Base-by-base conservation (phyloP, 352 stramenopile genomes). In the Globisporangium nodosum region DNA sequence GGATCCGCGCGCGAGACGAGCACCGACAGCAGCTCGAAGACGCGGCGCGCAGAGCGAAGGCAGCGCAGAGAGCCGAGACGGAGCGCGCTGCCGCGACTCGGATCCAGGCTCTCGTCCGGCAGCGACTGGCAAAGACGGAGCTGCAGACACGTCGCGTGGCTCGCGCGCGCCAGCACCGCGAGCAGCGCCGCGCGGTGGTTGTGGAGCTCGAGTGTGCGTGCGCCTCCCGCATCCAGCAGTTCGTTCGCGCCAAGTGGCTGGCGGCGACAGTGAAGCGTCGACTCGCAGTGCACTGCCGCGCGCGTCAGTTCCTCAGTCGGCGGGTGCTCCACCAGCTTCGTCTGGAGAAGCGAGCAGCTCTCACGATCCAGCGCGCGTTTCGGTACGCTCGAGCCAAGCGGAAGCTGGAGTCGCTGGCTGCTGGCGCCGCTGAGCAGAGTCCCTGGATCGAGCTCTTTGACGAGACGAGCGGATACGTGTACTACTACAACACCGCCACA, bases 391-490 rank as follows among this genome's bases (percentile, higher is more conserved):
- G 67, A 4, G 70, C 68, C 37, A 82, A 75, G 52, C 66, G 63
- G 30, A 61, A 64, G 60, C 65, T 88, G 31, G 65, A 71, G 21
- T 51, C 51, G 39, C 58, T 80, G n/a, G 63, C 80, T 31, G 60
- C 59, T 30, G 74, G 73, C 33, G 50, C 13, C 5, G 61, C 65
- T 30, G 43, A 54, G 39, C 50, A 66, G 37, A 45, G 49, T 27
- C 33, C 57, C 12, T 92, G 82, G 82, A 74, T 90, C 9, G 82
- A 90, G 65, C 71, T 88, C 18, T 75, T 90, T 43, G 82, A 92
- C 57, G 80, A 90, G 48, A 58, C 52, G 7, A 89, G 71, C 49
- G 76, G 82, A 7, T 85, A 56, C 31, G 69, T 82, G 37, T 92
- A 89, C 71, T 92, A 86, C 57, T 87, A 81, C 63, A 78, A 90